Evolutionary conservation across 306 rosid species (phyloP).

Genomic region (Ormosia emarginata): DNA sequence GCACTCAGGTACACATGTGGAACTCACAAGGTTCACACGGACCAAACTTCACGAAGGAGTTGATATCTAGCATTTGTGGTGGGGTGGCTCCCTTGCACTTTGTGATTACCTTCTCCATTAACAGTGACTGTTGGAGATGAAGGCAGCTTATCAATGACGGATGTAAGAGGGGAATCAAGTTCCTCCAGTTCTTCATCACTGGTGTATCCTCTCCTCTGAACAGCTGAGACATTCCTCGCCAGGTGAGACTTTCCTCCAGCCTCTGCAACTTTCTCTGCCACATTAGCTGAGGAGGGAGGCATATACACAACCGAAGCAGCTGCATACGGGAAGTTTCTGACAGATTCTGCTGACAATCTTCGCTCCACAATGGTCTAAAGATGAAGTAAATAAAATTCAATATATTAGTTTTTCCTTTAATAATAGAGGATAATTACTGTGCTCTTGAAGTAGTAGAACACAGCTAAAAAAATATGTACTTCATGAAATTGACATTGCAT

Average conservation of each 20-base stretch:
- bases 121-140: slow-evolving; percentile 34
- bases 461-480: background rate
- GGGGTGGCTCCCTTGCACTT: slow-evolving; percentile 26
- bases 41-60: slow-evolving; percentile 94
- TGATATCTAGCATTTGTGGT: slow-evolving; percentile 66
- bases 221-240: slow-evolving; percentile 54
- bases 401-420: background rate
- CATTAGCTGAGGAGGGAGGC: slow-evolving; percentile 60
- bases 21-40: slow-evolving; percentile 35
- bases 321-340: slow-evolving; percentile 65
- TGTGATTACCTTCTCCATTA: slow-evolving; percentile 43
- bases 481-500: background rate
- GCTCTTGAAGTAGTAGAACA: background rate
- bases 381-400: background rate
- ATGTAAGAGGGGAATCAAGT: slow-evolving; percentile 69
- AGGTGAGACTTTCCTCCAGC: slow-evolving; percentile 61
- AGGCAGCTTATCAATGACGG: slow-evolving; percentile 62
- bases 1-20: slow-evolving; percentile 15
- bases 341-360: slow-evolving; percentile 49
- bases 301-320: slow-evolving; percentile 62
- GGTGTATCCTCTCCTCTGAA: slow-evolving; percentile 82
- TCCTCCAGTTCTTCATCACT: slow-evolving; percentile 96
- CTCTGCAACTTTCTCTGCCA: slow-evolving; percentile 80
- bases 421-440: background rate
- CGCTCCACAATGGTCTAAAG: slow-evolving; percentile 57